Evolutionary conservation across 2,329 filamentous ascomycete genomes (phyloP), one percentile per base, ranked within the genome.

Genomic region (Colletotrichum sp.): DNA sequence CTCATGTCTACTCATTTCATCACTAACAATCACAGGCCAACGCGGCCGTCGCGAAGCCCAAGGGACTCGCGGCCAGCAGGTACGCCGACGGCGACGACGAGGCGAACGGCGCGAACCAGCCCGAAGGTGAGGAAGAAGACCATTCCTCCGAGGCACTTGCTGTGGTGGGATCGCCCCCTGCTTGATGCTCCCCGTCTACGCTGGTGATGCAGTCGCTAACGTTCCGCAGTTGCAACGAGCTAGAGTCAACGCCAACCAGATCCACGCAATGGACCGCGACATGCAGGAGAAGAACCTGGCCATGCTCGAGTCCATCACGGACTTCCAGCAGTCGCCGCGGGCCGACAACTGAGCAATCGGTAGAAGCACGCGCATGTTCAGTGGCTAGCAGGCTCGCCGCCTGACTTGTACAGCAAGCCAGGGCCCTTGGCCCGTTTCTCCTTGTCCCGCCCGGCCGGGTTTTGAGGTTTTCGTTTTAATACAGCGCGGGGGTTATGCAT

Each of bases 141-240:
- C 86, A 91, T 87, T 91, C 91, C 84, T 93, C 91, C 82, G 87
- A 88, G 83, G 92, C 91, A 84, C 88, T 93, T 85, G 91, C 91
- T 86, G 91, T 90, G 91, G 92, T 93, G 90, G 89, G 92, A 87
- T 81, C 84, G 83, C 85, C 88, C 85, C 88, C 88, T 87, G 84
- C 83, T 85, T 87, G 83, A 83, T 83, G 81, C 80, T 82, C 83
- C 80, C 82, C 78, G 80, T 78, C 79, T 75, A 78, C n/a, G 26
- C 38, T 67, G 52, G 58, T 70, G 66, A 76, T 73, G 15, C 24
- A 24, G 10, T 56, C 36, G 74, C 80, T 83, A 80, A 81, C 77
- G 15, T 2, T 38, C 16, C 16, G 21, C 71, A 80, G 79, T 75
- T 80, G 21, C 78, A 79, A 70, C 75, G 77, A 78, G 79, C 79